Evolutionary conservation across 768 basidiomycete genomes (phyloP), one percentile per base, ranked within the genome.

Genomic region (Auriscalpium vulgare): DNA sequence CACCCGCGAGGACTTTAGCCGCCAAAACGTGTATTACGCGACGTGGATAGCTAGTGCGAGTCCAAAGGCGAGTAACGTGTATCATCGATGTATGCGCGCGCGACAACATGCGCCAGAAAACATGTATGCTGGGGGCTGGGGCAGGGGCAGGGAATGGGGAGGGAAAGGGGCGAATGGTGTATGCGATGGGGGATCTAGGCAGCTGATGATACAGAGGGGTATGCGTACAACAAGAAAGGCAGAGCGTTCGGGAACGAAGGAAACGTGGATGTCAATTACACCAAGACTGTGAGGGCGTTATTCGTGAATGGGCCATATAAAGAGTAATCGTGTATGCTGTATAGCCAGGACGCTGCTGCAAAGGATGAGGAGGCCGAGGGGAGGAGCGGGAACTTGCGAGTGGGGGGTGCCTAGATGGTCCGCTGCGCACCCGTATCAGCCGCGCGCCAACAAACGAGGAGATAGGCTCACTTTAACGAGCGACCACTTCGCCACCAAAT

Each of bases 401-500:
- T n/a, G 7, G 3, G 40, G 2, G 14, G 40, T 9, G 7, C 17
- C 40, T 43, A 43, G 13, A 43, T 43, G 5, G 40, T 43, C 14
- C 40, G 40, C 40, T 43, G 17, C 40, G 40, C 40, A 43, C 40
- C 14, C 29, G 29, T 7, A 29, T 29, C 29, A 29, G 29, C 29
- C 29, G 29, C 29, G 29, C 29, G 1, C 29, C 29, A 2, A 4
- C 29, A 29, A 2, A 29, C 29, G 29, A 29, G 29, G 29, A 29
- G 29, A 29, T 29, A 4, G 29, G 59, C 76, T 10, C 61, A 87
- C 88, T 74, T 88, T 91, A 53, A 91, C 85, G 29, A 82, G 74
- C 6, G 89, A 85, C 88, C 88, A 91, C 65, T 89, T 86, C 35
- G 83, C 69, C 38, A 87, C 72, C 50, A 90, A 76, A 50, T 78